Evolutionary conservation across 2,329 filamentous ascomycete genomes (phyloP), one percentile per base, ranked within the genome.

Genomic region (Claviceps humidiphila): DNA sequence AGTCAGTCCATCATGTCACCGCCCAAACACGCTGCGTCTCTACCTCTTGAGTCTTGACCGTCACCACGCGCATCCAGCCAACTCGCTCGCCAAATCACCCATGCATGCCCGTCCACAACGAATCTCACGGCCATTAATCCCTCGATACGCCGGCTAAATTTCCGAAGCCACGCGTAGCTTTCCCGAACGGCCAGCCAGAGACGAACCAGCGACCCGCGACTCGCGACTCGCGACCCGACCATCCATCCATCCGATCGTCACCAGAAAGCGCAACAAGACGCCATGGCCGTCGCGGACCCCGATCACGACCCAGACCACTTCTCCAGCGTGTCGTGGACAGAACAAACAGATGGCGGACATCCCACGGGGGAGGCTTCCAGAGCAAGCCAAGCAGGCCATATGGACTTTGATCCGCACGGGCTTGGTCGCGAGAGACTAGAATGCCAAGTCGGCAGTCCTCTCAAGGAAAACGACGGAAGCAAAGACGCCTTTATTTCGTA

Each of bases 401-500:
- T 78, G 51, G 67, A 71, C 26, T 14, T 34, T 16, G 82, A 86
- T 62, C 69, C 81, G 50, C 76, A 77, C 39, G 81, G 81, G 46
- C 73, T 86, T 51, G 84, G 84, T 55, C 77, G 75, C 40, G 91
- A 94, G 58, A 77, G 80, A 53, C 77, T 98, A 44, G 86, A 95
- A 64, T 96, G 90, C 66, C 81, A 74, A 17, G 91, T 98, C 17
- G 81, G 82, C 51, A 80, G 84, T 54, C 89, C 93, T 20, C 79
- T 91, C 68, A 97, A 96, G 70, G 93, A 97, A 74, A 93, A 91
- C 63, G 89, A 96, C 63, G 91, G 93, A 47, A 94, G 90, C 54
- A 96, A 96, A 69, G 93, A 96, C 69, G 86, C 89, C 51, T 98
- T 95, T 71, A 85, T 97, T 54, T 97, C 93, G 11, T 98, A 98